Evolutionary conservation across 75 land plant genomes (phyloP).

Genomic region (Azolla pinnata): DNA sequence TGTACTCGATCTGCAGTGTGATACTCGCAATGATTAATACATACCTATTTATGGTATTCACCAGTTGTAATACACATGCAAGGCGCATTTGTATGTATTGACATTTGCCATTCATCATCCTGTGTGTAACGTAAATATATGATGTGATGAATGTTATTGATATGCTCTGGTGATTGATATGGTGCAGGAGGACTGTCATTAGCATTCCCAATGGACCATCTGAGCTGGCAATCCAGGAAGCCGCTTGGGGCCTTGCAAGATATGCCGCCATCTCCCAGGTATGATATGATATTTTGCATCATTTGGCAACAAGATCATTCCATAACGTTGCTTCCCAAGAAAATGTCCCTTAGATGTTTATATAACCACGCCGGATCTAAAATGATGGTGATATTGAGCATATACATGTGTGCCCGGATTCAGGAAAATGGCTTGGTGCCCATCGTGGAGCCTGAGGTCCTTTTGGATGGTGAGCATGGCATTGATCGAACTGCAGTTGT

Average conservation of each 20-base stretch:
- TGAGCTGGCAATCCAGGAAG: slow-evolving; percentile 62
- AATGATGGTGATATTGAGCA: too few relatives aligned
- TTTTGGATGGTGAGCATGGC: slow-evolving; percentile 62
- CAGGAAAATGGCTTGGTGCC: slow-evolving; percentile 83
- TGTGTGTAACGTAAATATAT: too few relatives aligned
- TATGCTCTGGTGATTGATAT: background rate
- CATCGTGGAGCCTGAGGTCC: slow-evolving; percentile 76
- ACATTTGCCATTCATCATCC: too few relatives aligned
- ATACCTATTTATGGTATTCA: too few relatives aligned
- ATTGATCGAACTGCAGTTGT: slow-evolving; percentile 64
- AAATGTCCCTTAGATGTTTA: too few relatives aligned
- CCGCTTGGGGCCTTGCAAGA: slow-evolving; percentile 83
- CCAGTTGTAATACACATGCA: too few relatives aligned
- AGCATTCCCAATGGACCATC: slow-evolving; percentile 85
- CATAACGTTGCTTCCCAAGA: background rate
- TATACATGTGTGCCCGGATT: too few relatives aligned
- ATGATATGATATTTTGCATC: background rate
- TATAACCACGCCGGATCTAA: too few relatives aligned
- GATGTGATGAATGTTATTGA: background rate
- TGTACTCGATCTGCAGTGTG: too few relatives aligned
- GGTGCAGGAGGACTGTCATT: slow-evolving; percentile 61
- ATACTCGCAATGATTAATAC: too few relatives aligned
- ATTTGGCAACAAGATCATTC: background rate
- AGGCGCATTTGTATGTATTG: too few relatives aligned
- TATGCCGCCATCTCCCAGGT: slow-evolving; percentile 69